Conservation (phyloP, 257 asterid species). For the Solanum rostratum region DNA sequence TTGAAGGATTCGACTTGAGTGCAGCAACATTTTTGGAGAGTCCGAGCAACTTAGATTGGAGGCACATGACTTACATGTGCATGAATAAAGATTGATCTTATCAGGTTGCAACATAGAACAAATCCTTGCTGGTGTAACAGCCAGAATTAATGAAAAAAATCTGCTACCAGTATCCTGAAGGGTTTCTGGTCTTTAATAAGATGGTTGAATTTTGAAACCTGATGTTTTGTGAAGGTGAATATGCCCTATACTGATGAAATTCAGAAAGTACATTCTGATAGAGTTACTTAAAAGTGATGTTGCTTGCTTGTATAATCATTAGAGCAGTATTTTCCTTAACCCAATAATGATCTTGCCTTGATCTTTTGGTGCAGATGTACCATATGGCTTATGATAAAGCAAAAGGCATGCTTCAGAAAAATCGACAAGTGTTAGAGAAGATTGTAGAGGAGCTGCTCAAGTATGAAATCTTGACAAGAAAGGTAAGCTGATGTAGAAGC, state of each 20-base stretch:
- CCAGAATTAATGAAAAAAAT: background rate
- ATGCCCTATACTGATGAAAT: background rate
- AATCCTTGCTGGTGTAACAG: background rate
- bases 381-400: conserved; percentile 81
- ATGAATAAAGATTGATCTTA: background rate
- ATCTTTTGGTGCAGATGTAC: conserved; percentile 48
- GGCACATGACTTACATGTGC: background rate
- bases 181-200: background rate
- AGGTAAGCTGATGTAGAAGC: conserved; percentile 33
- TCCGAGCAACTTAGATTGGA: too few species aligned
- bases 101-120: background rate
- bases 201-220: background rate
- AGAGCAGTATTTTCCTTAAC: background rate
- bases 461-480: conserved; percentile 71
- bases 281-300: background rate
- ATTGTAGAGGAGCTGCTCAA: conserved; percentile 79
- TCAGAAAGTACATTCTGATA: background rate
- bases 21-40: too few species aligned
- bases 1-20: too few species aligned
- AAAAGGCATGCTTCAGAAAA: conserved; percentile 53
- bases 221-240: background rate
- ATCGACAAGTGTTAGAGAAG: conserved; percentile 58
- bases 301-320: background rate
- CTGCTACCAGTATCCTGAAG: background rate
- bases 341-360: background rate